phyloP scores from a whole-genome alignment of 257 asterid species.

The Paulownia fortunei region DNA sequence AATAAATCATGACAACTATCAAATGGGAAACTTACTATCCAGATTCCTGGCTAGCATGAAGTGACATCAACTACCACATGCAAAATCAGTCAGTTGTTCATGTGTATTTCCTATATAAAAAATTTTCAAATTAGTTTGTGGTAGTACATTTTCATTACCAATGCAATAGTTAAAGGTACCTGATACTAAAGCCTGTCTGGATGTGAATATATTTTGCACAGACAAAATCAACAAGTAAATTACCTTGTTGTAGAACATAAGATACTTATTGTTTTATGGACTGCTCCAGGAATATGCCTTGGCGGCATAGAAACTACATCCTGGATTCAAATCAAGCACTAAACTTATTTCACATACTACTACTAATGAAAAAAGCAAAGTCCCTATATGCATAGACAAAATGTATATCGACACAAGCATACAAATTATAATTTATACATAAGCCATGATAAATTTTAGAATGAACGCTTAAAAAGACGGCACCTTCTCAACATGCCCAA shows the following conservation, averaged over 20 bases:
- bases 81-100: neutral
- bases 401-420: neutral
- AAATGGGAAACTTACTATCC: slow-evolving; percentile 16
- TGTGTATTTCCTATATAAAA: neutral
- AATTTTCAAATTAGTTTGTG: neutral
- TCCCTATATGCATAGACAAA: neutral
- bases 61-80: neutral
- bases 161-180: neutral
- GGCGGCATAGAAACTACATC: neutral
- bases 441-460: neutral
- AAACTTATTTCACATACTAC: neutral
- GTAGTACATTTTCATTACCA: neutral
- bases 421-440: neutral
- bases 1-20: slow-evolving; percentile 33
- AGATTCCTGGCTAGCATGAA: neutral
- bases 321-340: neutral
- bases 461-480: neutral
- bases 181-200: neutral
- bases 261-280: neutral
- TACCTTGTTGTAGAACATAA: neutral
- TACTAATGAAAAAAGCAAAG: neutral
- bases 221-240: neutral
- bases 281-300: slow-evolving; percentile 1
- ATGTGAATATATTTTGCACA: neutral
- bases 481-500: neutral